Base-by-base conservation (phyloP, 2,329 filamentous ascomycete genomes). In the Scolecobasidium constrictum region DNA sequence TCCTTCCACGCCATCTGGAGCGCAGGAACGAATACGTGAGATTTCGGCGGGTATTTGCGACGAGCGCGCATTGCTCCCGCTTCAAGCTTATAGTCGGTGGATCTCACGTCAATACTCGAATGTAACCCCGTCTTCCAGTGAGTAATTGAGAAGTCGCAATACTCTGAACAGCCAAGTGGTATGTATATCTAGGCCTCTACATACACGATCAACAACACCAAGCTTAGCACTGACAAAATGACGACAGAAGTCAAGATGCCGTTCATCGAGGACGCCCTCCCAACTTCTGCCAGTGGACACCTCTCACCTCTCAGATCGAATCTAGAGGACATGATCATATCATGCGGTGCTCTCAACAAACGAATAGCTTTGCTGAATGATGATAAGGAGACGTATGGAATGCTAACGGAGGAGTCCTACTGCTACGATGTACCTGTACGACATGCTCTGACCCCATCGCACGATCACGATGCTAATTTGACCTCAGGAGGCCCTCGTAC, bases 211-310 rank as follows among this genome's bases (percentile, higher is more conserved):
- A n/a, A n/a, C n/a, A n/a, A n/a, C n/a, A n/a, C n/a, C n/a, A n/a
- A n/a, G n/a, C n/a, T n/a, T n/a, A n/a, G n/a, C n/a, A n/a, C n/a
- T n/a, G n/a, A n/a, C n/a, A n/a, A n/a, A n/a, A n/a, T n/a, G n/a
- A n/a, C n/a, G n/a, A n/a, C n/a, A n/a, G n/a, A n/a, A 34, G n/a
- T 19, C 40, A 42, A 15, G 17, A 45, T 44, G 42, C 42, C 42
- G 35, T 39, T 44, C 17, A 31, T 38, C 4, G n/a, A 21, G 6
- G 35, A 38, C 19, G 26, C 35, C n/a, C 12, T 21, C 11, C 20
- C 37, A 12, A 44, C 42, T 16, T 38, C 34, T 4, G 20, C 12
- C 15, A 33, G 31, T 19, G 42, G 35, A 20, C 12, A 22, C 2
- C 20, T 20, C 17, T 38, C 35, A n/a, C 42, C 42, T 5, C 23